Base-by-base conservation (phyloP, 2,329 filamentous ascomycete species). In the Bipolaris cookei region DNA sequence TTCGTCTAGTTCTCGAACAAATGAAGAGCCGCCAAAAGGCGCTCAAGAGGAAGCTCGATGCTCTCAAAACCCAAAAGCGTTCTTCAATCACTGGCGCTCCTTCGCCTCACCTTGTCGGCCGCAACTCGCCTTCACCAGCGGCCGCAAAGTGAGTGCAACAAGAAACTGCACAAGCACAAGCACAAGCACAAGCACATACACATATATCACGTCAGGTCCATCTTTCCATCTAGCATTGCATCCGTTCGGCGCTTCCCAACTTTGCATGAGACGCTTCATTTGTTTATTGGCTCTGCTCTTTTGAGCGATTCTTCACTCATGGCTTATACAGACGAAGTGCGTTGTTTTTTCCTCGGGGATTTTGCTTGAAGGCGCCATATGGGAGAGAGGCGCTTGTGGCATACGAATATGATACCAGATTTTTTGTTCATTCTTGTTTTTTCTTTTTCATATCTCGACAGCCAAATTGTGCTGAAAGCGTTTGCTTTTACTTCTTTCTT, bases 11-110 rank as follows among this genome's bases (percentile, higher is more conserved):
- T 57, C 76, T 82, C 43, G 79, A 82, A 51, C 76, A 79, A 59
- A 78, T 79, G 63, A 75, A 73, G 57, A 66, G 67, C 23, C 78
- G 80, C 34, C 76, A 81, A 38, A 65, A 70, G 48, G 68, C 76
- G 11, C 71, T 82, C 14, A 73, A 78, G 61, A 80, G 77, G 69
- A 82, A 82, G 69, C 75, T 81, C 25, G 74, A 78, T 30, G 59
- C 68, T 0, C 77, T 79, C 54, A 76, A 76, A 53, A 64, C 71
- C 3, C 65, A 73, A 49, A 78, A 78, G 53, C 71, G 76, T 34
- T 65, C 62, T 5, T 74, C 72, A 2, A 69, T 76, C 21, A 74
- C 71, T 1, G 69, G 71, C 56, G 68, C 71, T 14, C 73, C 72
- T 6, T 58, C 62, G 14, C 63, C 68, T 37, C 62, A 75, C 54